These are phyloP conservation scores for Alternaria incomplexa DNA, from an alignment of 2,329 filamentous ascomycete genomes.

Conservation along the genomic window DNA sequence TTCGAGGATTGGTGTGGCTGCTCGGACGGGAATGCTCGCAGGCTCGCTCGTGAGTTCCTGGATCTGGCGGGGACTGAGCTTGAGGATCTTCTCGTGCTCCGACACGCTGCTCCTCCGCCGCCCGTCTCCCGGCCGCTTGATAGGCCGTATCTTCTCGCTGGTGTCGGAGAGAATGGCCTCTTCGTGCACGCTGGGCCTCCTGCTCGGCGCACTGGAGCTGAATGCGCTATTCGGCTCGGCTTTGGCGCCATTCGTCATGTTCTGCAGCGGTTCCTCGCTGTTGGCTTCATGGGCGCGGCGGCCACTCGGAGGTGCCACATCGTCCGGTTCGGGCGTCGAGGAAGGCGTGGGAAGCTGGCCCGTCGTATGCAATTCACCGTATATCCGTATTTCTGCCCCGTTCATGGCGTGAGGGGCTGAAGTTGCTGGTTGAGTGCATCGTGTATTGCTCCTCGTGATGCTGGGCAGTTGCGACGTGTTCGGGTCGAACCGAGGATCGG, in stretches of 20 bases:
- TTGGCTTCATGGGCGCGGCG: slow-evolving; percentile 14
- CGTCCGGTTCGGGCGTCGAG: slow-evolving; percentile 33
- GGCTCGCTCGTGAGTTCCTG: slow-evolving; percentile 62
- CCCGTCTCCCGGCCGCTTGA: slow-evolving; percentile 45
- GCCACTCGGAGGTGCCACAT: slow-evolving; percentile 22
- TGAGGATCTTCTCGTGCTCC: slow-evolving; percentile 53
- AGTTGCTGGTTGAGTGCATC: slow-evolving; percentile 21
- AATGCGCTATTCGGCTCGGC: slow-evolving; percentile 15
- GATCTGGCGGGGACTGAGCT: slow-evolving; percentile 61
- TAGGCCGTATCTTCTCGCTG: slow-evolving; percentile 39
- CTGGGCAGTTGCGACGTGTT: too few relatives aligned
- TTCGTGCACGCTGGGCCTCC: slow-evolving; percentile 32
- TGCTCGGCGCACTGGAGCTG: slow-evolving; percentile 23
- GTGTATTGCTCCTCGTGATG: neutral
- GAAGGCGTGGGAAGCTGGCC: slow-evolving; percentile 40
- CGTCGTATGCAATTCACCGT: slow-evolving; percentile 21
- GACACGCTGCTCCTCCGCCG: slow-evolving; percentile 45
- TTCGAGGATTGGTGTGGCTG: slow-evolving; percentile 48
- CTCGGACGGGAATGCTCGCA: slow-evolving; percentile 59
- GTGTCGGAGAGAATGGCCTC: slow-evolving; percentile 43
- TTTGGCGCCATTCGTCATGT: slow-evolving; percentile 13
- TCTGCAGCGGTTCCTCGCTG: slow-evolving; percentile 11
- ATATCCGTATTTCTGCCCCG: slow-evolving; percentile 29
- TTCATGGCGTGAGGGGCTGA: slow-evolving; percentile 36
- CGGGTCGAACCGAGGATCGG: neutral